Evolutionary conservation across 1,284 basidiomycete genomes (phyloP), one percentile per base, ranked within the genome.

Genomic region (Porodaedalea pini): DNA sequence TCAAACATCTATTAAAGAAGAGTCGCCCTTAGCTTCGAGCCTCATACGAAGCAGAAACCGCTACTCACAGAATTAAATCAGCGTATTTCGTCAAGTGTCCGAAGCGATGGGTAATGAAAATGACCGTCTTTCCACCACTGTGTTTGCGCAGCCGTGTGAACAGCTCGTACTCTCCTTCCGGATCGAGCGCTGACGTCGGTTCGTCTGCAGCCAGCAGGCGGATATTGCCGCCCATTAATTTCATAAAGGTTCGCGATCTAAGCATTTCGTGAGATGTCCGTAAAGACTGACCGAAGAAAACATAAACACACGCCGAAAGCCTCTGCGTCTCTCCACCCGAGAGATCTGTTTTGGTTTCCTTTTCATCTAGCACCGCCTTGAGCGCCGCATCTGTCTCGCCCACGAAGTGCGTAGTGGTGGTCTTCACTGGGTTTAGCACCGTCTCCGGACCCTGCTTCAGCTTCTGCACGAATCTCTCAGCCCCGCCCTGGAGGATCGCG

Each of bases 241-340:
- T 66, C 65, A 75, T 73, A 57, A 79, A 78, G 4, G 73, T 68
- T 0, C 76, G 72, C 4, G 74, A 69, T 7, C 76, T 77, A 29
- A 52, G 17, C n/a, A 11, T 19, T 23, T 11, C 4, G 2, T 44
- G 21, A 10, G 5, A 11, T 23, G 19, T n/a, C 13, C 19, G 5
- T 23, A 23, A 7, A 19, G 21, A 11, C 17, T 23, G 40, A 17
- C 41, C 21, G 21, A 21, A 10, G 4, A n/a, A 43, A 21, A 40
- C 41, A 40, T 4, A 31, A 4, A 66, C 73, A 53, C 55, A 77
- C 72, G 75, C 73, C 4, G 77, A 75, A 0, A 78, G 61, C 40
- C 75, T 68, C 51, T 78, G 76, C 50, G 65, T 67, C 59, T 77
- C 75, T 17, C 76, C 76, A 10, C 71, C 68, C 19, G 73, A 77